A percentile compares a stretch with the other conserved stretches of the same genome.
Evolutionary conservation across 306 rosid species (phyloP).

Genomic region (Quercus rubra): DNA sequence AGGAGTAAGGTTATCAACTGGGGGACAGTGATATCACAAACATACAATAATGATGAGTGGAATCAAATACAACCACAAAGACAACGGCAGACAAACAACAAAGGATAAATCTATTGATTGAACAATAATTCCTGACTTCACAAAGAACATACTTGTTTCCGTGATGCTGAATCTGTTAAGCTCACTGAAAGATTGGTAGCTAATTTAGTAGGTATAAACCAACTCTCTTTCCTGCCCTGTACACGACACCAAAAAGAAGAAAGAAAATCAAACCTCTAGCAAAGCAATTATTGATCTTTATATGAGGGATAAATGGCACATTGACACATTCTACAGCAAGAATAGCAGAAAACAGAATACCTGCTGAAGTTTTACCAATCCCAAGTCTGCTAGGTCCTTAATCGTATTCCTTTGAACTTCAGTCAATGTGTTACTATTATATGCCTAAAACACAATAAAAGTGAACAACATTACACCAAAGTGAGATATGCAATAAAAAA

Average conservation of each 20-base stretch:
- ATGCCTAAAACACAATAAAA: slow-evolving; percentile 58
- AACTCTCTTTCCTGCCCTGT: slow-evolving; percentile 92
- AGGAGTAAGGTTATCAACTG: neutral
- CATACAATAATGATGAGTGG: slow-evolving; percentile 12
- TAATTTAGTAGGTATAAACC: slow-evolving; percentile 95
- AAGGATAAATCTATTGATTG: neutral
- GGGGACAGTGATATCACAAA: neutral
- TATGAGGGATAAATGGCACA: slow-evolving; percentile 12
- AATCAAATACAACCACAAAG: slow-evolving; percentile 9
- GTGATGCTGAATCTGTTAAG: slow-evolving; percentile 76
- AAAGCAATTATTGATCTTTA: slow-evolving; percentile 23
- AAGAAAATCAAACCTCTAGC: neutral
- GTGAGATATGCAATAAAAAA: slow-evolving; percentile 12
- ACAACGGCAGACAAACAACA: neutral
- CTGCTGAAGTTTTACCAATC: slow-evolving; percentile 95
- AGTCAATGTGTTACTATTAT: slow-evolving; percentile 63
- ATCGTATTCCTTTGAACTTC: slow-evolving; percentile 64
- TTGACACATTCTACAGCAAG: slow-evolving; percentile 17
- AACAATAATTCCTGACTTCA: neutral
- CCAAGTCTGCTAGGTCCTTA: slow-evolving; percentile 92
- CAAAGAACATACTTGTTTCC: slow-evolving; percentile 58
- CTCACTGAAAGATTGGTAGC: slow-evolving; percentile 95
- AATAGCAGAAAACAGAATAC: slow-evolving; percentile 37
- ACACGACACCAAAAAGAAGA: slow-evolving; percentile 18
- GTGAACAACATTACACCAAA: slow-evolving; percentile 11